These are phyloP conservation scores for Trametes gibbosa DNA, from an alignment of 768 basidiomycete genomes.

Conservation along the genomic window DNA sequence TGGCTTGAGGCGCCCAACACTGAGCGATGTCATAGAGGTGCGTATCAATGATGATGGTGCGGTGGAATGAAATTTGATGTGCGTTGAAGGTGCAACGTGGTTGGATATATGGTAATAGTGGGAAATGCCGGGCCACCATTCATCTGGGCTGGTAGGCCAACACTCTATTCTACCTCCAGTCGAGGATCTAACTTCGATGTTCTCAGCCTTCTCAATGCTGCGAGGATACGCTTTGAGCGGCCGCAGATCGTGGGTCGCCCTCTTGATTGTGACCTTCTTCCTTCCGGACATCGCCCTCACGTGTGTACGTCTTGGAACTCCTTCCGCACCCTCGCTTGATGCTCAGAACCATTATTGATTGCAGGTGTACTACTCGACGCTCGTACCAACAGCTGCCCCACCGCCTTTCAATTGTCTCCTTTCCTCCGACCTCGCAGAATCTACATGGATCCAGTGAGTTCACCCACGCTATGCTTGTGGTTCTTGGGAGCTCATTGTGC, in stretches of 20 bases:
- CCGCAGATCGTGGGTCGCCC: constrained; percentile 1
- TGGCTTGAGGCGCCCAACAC: background rate
- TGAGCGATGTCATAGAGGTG: background rate
- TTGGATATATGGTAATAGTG: constrained; percentile 1
- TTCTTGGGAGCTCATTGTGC: background rate
- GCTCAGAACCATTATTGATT: background rate
- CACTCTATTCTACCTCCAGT: background rate
- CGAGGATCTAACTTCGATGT: background rate
- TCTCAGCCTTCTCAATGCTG: constrained; percentile 1
- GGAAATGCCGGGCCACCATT: constrained; percentile 9
- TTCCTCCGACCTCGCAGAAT: background rate
- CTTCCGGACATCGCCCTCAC: background rate
- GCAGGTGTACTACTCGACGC: constrained; percentile 1
- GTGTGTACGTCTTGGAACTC: background rate
- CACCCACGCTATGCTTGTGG: background rate
- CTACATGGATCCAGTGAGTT: constrained; percentile 1
- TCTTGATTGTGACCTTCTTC: background rate
- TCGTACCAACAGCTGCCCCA: background rate
- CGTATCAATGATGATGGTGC: background rate
- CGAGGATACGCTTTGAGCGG: constrained; percentile 11
- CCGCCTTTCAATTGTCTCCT: constrained; percentile 6
- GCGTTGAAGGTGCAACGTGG: background rate
- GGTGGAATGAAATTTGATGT: background rate
- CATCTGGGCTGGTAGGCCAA: constrained; percentile 3
- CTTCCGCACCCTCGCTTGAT: background rate